Evolutionary conservation across 2,329 filamentous ascomycete genomes (phyloP).

Genomic region (Pyrenophora teres): DNA sequence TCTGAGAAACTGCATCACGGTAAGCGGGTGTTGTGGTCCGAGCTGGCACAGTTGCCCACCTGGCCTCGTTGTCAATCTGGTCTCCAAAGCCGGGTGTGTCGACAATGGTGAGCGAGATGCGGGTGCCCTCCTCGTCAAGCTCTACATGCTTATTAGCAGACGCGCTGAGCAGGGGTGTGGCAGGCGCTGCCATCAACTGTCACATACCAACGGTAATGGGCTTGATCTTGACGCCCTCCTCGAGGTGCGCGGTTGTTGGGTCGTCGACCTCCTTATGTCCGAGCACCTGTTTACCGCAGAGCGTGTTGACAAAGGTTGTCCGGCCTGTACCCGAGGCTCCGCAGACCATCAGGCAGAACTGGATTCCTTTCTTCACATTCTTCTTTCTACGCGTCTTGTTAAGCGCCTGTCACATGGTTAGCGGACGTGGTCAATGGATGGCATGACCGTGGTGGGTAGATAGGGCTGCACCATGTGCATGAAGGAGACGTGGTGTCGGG

Average conservation of each 20-base stretch:
- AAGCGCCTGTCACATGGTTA: conserved; percentile 52
- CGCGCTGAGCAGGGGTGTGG: background rate
- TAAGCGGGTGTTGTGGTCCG: conserved; percentile 17
- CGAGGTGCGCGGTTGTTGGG: conserved; percentile 81
- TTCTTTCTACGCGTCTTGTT: conserved; percentile 98
- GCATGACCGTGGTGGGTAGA: conserved; percentile 17
- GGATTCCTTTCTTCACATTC: conserved; percentile 99
- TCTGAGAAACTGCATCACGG: conserved; percentile 77
- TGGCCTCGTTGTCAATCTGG: conserved; percentile 98
- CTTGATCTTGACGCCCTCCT: conserved; percentile 98
- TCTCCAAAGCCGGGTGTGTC: conserved; percentile 98
- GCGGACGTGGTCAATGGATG: conserved; percentile 26
- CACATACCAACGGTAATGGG: conserved; percentile 90
- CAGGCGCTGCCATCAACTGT: background rate
- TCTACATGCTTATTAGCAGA: conserved; percentile 53
- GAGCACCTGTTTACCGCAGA: conserved; percentile 93
- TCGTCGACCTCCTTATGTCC: conserved; percentile 92
- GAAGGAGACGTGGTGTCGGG: conserved; percentile 30
- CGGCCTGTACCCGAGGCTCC: conserved; percentile 97
- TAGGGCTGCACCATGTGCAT: conserved; percentile 25
- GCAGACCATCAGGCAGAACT: conserved; percentile 99
- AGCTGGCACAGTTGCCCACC: conserved; percentile 59
- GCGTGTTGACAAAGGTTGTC: conserved; percentile 99
- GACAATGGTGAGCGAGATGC: conserved; percentile 97
- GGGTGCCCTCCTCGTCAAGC: conserved; percentile 96